Percentiles rank a stretch among this genome's conserved stretches.
Conservation (phyloP, 73 alveolate species). For the Paramecium primaurelia region DNA sequence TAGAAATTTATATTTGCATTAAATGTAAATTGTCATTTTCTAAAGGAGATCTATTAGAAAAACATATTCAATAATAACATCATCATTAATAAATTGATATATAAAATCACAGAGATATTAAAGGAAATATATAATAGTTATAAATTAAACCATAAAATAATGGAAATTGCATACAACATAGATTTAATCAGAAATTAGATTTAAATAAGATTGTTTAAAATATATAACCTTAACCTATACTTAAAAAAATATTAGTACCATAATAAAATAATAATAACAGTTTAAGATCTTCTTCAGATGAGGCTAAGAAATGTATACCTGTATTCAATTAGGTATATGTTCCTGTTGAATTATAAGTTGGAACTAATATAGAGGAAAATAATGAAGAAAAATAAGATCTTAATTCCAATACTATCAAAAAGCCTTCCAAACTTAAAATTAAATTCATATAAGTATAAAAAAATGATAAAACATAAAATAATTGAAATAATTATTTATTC, state of each 20-base stretch:
- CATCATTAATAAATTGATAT: not conserved
- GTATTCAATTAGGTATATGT: not conserved
- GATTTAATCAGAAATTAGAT: not conserved
- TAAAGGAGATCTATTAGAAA: not conserved
- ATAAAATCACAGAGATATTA: not conserved
- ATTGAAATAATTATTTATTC: not conserved
- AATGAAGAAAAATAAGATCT: not conserved
- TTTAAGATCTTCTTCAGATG: not conserved
- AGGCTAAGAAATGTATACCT: not conserved
- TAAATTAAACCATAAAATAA: not conserved
- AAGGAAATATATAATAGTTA: not conserved
- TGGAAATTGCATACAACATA: not conserved
- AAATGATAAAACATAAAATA: not conserved
- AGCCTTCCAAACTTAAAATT: not conserved
- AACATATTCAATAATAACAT: not conserved
- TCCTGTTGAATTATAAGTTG: not conserved
- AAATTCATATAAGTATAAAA: not conserved
- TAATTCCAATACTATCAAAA: not conserved
- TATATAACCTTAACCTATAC: not conserved
- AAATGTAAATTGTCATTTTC: not conserved
- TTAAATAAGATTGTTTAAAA: not conserved
- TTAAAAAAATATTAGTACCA: not conserved
- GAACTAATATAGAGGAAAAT: not conserved
- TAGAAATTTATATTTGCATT: not conserved
- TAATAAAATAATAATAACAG: not conserved